Percentiles rank a stretch among this genome's conserved stretches.
Conservation (phyloP, 1,284 basidiomycete species). For the Apiotrichum sp. region DNA sequence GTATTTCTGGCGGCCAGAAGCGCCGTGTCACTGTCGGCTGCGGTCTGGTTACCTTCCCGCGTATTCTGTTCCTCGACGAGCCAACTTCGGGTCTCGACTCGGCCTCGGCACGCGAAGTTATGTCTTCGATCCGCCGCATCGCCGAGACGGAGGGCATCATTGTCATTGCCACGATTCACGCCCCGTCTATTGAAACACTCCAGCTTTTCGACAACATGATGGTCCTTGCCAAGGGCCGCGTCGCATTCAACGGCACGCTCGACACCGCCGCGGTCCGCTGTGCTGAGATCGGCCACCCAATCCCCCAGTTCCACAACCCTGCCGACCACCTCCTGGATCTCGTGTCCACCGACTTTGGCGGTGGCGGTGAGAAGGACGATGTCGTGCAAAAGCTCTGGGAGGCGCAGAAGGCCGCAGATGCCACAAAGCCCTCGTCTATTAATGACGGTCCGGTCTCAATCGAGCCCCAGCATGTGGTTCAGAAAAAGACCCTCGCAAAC, state of each 20-base stretch:
- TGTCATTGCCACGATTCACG: constrained; percentile 45
- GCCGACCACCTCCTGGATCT: constrained; percentile 31
- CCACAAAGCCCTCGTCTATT: too few species aligned
- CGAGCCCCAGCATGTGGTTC: neutral
- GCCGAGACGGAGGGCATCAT: constrained; percentile 16
- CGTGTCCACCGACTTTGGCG: constrained; percentile 29
- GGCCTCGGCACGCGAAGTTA: constrained; percentile 15
- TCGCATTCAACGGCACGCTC: constrained; percentile 27
- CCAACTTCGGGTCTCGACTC: constrained; percentile 35
- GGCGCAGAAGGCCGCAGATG: neutral
- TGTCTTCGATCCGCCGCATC: constrained; percentile 14
- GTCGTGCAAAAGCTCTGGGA: constrained; percentile 3
- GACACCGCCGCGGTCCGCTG: constrained; percentile 16
- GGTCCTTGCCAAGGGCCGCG: constrained; percentile 35
- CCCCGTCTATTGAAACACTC: constrained; percentile 43
- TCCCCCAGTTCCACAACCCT: constrained; percentile 26
- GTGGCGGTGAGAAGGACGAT: constrained; percentile 1
- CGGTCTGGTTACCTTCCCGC: constrained; percentile 40
- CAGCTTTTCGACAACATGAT: constrained; percentile 39
- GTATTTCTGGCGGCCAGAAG: constrained; percentile 47
- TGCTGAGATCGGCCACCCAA: constrained; percentile 13
- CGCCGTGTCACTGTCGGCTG: constrained; percentile 42
- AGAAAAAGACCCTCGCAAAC: constrained; percentile 4
- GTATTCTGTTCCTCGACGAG: constrained; percentile 48
- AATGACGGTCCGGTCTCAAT: neutral